Base-by-base conservation (phyloP, 2,329 filamentous ascomycete genomes). In the Endothia cerciana region DNA sequence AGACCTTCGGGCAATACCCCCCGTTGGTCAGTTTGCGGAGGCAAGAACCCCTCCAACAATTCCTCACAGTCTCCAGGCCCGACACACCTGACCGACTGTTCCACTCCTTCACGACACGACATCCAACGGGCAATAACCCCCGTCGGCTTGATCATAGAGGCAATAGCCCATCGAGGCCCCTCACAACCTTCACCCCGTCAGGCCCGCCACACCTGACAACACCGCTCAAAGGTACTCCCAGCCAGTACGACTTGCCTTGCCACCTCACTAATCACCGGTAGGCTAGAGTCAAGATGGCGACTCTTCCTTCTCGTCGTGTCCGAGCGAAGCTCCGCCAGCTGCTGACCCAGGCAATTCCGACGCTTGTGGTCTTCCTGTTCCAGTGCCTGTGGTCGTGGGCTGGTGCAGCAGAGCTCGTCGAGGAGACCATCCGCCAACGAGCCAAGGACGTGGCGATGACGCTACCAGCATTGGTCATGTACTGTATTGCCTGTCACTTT, bases 191-290 rank as follows among this genome's bases (percentile, higher is more conserved):
- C 30, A 36, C 15, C n/a, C n/a, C 51, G 51, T 55, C 51, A 55
- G 51, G 51, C 51, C 51, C 30, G 51, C 28, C 51, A 55, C 28
- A 55, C 51, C 51, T 55, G 51, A 55, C 28, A 19, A 33, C 30
- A 33, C n/a, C 19, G 17, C 28, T 28, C 28, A 17, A 36, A 3
- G 5, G 17, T n/a, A 3, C 7, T 36, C 51, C 28, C 47, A 22
- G 15, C 22, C 47, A 2, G 25, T 51, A 17, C 47, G 47, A 51
- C 47, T 51, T 22, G 22, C 25, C 47, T 51, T n/a, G 47, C 25
- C 25, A 28, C 28, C 22, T 51, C 47, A 25, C 28, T 22, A 51
- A 51, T 28, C 47, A 30, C 47, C 47, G 25, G 28, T 13, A 28
- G 47, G 47, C 10, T 11, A 15, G 28, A 51, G 47, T 51, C 47